phyloP scores from a whole-genome alignment of 2,329 filamentous ascomycete species.

The Fusarium citri region DNA sequence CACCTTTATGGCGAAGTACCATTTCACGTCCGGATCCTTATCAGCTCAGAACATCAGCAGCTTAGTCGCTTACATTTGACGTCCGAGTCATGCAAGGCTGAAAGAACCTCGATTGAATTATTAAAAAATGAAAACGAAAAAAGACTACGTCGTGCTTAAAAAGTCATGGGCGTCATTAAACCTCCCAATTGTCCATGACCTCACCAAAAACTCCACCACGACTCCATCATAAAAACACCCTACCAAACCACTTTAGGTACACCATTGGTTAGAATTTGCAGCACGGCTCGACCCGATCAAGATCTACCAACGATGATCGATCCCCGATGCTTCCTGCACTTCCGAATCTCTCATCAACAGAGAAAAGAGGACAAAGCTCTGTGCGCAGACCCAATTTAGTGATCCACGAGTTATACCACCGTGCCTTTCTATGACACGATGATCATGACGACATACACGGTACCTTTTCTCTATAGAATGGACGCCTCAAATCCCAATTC shows the following conservation, averaged over 20 bases:
- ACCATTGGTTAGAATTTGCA: background rate
- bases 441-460: background rate
- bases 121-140: background rate
- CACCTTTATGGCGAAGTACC: background rate
- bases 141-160: background rate
- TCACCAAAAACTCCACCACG: constrained; percentile 1
- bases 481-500: background rate
- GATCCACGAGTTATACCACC: background rate
- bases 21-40: too few relatives aligned
- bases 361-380: background rate
- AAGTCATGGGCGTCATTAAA: constrained; percentile 4
- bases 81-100: background rate
- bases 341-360: background rate
- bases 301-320: constrained; percentile 5
- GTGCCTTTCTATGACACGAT: constrained; percentile 6
- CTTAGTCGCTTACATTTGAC: background rate
- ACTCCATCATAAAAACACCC: background rate
- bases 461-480: background rate
- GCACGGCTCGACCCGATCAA: background rate
- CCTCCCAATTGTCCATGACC: background rate
- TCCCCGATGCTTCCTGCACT: background rate
- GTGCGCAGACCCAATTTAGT: background rate
- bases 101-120: background rate
- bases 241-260: background rate
- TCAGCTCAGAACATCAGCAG: background rate